These are phyloP conservation scores for Lonicera japonica DNA, from an alignment of 129 eudicot species.

Conservation along the genomic window DNA sequence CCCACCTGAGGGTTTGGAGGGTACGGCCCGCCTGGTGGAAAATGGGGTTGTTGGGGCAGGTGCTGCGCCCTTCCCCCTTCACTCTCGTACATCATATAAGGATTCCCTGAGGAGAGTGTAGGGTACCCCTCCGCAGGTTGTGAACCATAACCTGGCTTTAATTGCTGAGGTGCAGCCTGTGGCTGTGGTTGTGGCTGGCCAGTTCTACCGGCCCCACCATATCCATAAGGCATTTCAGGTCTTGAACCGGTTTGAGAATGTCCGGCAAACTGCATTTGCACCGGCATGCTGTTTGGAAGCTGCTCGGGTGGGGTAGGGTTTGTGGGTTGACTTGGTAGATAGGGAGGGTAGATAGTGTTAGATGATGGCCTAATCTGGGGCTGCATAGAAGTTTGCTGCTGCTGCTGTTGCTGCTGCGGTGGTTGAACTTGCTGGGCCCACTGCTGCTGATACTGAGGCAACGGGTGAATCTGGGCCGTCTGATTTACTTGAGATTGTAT, in stretches of 20 bases:
- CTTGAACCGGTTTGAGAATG: conserved; percentile 41
- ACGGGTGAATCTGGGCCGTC: conserved; percentile 28
- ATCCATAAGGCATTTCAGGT: conserved; percentile 47
- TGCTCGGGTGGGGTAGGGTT: conserved; percentile 47
- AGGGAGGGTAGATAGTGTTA: conserved; percentile 47
- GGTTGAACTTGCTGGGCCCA: conserved; percentile 52
- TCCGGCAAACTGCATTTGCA: conserved; percentile 57
- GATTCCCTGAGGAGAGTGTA: conserved; percentile 28
- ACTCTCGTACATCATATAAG: conserved; percentile 59
- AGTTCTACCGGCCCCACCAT: conserved; percentile 49
- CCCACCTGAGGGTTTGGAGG: conserved; percentile 43
- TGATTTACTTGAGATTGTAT: conserved; percentile 33
- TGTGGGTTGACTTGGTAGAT: conserved; percentile 48
- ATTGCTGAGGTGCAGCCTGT: conserved; percentile 59
- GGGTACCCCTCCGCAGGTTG: conserved; percentile 64
- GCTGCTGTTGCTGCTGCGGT: conserved; percentile 20
- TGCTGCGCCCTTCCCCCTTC: conserved; percentile 61
- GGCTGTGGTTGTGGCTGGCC: conserved; percentile 46
- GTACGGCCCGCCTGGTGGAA: conserved; percentile 42
- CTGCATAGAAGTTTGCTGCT: conserved; percentile 26
- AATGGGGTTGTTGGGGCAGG: conserved; percentile 38
- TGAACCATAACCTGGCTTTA: conserved; percentile 49
- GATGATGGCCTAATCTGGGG: conserved; percentile 50
- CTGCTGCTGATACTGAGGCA: conserved; percentile 60
- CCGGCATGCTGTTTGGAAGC: conserved; percentile 55